Evolutionary conservation across 257 asterid species (phyloP).

Genomic region (Solanum piurae): DNA sequence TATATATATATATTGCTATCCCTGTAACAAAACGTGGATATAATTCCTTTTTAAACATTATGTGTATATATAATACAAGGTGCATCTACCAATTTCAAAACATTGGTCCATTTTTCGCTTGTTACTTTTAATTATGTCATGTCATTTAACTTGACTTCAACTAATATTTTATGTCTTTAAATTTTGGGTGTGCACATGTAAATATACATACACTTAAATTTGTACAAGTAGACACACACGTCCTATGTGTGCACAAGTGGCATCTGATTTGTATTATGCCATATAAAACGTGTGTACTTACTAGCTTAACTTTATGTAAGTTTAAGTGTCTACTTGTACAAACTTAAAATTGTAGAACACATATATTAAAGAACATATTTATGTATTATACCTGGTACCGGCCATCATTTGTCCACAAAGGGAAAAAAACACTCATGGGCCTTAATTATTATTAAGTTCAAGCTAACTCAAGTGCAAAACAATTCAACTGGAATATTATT

Average conservation of each 20-base stretch:
- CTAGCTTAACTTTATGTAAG: no score
- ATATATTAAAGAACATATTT: no score
- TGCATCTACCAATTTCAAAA: not conserved
- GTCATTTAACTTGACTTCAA: no score
- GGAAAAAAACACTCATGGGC: not conserved
- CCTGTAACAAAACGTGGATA: not conserved
- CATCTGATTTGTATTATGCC: not conserved
- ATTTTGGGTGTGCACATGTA: no score
- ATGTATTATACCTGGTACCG: no score
- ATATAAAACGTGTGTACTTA: no score
- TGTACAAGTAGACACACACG: not conserved
- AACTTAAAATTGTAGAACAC: fast-evolving
- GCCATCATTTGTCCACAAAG: not conserved
- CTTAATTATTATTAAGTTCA: not conserved
- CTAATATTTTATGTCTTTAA: not conserved
- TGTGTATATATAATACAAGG: not conserved
- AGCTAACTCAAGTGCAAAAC: not conserved
- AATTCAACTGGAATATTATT: not conserved
- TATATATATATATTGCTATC: not conserved
- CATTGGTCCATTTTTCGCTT: not conserved
- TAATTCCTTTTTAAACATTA: not conserved
- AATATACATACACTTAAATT: no score
- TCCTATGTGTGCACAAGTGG: not conserved
- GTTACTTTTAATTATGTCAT: no score
- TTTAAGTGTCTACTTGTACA: no score